Base-by-base conservation (phyloP, 768 basidiomycete genomes). In the Grammothele lineata region DNA sequence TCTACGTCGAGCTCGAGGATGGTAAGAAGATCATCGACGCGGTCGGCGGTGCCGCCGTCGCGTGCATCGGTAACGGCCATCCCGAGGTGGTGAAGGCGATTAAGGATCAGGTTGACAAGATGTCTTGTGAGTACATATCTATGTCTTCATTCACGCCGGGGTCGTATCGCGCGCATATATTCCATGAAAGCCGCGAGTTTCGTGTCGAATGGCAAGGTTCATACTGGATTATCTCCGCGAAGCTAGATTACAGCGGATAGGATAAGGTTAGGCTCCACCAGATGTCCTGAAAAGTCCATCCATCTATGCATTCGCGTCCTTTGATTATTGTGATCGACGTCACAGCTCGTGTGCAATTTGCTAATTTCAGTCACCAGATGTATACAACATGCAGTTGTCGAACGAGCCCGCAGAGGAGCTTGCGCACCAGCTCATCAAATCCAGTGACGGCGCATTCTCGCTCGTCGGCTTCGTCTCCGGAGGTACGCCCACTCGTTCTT, bases 381-480 rank as follows among this genome's bases (percentile, higher is more conserved):
- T 89, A 5, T 93, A 91, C 60, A 91, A 86, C 53, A 83, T 89
- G 80, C 89, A 92, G 60, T 62, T 91, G 17, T 83, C 87, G 7
- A 92, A 81, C 54, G 73, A 80, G 43, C 87, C 90, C 40, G 89
- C 92, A 10, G 90, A 93, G 58, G 77, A 81, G 40, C 74, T 94
- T 21, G 89, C 90, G 1, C 74, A 79, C 35, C 61, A 75, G 14
- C 66, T 93, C 19, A 68, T 89, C 3, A 72, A 76, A n/a, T 70
- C 68, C 5, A 80, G 87, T 45, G 70, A 85, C 27, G 86, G 89
- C 12, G 87, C 84, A 2, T 92, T 92, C 58, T 78, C 80, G 41
- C 66, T 79, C 9, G 77, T 73, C 48, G 83, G 81, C 2, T 91
- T 91, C 59, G 74, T 81, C 15, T 83, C 85, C 35, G 89, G 90